Percentiles rank a stretch among this genome's conserved stretches.
These are phyloP conservation scores for Tricholoma sp. DNA, from an alignment of 768 basidiomycete genomes.

Conservation along the genomic window DNA sequence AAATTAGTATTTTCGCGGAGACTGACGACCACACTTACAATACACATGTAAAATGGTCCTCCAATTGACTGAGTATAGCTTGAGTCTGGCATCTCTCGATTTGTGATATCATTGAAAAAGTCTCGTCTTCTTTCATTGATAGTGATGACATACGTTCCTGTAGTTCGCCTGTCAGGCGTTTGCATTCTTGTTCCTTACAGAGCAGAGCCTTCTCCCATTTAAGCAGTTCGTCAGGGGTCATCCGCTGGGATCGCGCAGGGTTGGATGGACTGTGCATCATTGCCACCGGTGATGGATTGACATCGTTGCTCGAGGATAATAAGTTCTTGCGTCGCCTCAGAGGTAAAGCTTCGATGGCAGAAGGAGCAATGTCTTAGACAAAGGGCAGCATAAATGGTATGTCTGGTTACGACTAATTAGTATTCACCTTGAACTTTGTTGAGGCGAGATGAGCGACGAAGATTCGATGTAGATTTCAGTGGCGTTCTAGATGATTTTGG, in stretches of 20 bases:
- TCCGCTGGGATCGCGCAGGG: constrained; percentile 34
- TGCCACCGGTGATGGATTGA: constrained; percentile 3
- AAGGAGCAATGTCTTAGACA: background rate
- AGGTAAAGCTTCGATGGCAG: constrained; percentile 3
- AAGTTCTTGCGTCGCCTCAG: constrained; percentile 9
- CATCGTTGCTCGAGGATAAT: constrained; percentile 2
- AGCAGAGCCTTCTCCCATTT: constrained; percentile 31
- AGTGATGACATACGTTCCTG: constrained; percentile 35
- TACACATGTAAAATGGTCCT: constrained; percentile 62
- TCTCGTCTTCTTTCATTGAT: constrained; percentile 37
- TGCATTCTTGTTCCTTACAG: constrained; percentile 35
- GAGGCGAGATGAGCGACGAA: constrained; percentile 27
- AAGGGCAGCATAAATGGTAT: background rate
- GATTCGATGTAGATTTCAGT: constrained; percentile 3
- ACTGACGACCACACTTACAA: constrained; percentile 37
- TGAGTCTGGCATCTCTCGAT: constrained; percentile 37
- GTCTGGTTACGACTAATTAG: background rate
- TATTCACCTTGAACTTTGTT: constrained; percentile 7
- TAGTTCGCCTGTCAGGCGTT: constrained; percentile 29
- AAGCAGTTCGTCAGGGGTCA: constrained; percentile 33
- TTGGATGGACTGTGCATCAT: constrained; percentile 17
- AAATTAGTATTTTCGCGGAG: background rate
- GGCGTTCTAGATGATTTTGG: constrained; percentile 11
- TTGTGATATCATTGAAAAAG: constrained; percentile 33
- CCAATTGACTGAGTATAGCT: constrained; percentile 44